These are phyloP conservation scores for Cicer chorassanicum DNA, from an alignment of 306 rosid species.

Conservation along the genomic window DNA sequence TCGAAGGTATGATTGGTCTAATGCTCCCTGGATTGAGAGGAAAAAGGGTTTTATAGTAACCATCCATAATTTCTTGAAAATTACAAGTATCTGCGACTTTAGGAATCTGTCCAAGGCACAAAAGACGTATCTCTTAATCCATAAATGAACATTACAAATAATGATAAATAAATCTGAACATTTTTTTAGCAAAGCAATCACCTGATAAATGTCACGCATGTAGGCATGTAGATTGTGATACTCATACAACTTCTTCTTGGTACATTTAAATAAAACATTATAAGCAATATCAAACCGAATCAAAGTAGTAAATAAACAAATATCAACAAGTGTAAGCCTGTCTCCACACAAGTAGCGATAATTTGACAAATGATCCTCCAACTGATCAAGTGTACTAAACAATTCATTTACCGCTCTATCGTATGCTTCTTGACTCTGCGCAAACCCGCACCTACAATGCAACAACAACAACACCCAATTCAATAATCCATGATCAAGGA, in stretches of 20 bases:
- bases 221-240: slow-evolving; percentile 73
- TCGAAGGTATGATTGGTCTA: slow-evolving; percentile 67
- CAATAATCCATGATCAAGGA: not conserved
- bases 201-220: slow-evolving; percentile 81
- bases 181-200: slow-evolving; percentile 7
- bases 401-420: slow-evolving; percentile 68
- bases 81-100: slow-evolving; percentile 86
- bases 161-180: not conserved
- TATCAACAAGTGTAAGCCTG: slow-evolving; percentile 66
- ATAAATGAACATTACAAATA: not conserved
- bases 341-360: slow-evolving; percentile 70
- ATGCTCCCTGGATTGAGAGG: slow-evolving; percentile 91
- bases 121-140: not conserved
- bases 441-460: slow-evolving; percentile 79
- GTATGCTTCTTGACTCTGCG: slow-evolving; percentile 89
- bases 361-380: slow-evolving; percentile 64
- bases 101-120: slow-evolving; percentile 59
- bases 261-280: slow-evolving; percentile 79
- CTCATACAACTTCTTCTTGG: slow-evolving; percentile 80
- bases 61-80: slow-evolving; percentile 76
- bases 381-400: slow-evolving; percentile 64
- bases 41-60: slow-evolving; percentile 77
- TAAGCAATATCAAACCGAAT: slow-evolving; percentile 77
- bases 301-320: slow-evolving; percentile 78
- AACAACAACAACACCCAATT: not conserved